phyloP scores from a whole-genome alignment of 2,329 filamentous ascomycete genomes.

The Phialophora expanda region DNA sequence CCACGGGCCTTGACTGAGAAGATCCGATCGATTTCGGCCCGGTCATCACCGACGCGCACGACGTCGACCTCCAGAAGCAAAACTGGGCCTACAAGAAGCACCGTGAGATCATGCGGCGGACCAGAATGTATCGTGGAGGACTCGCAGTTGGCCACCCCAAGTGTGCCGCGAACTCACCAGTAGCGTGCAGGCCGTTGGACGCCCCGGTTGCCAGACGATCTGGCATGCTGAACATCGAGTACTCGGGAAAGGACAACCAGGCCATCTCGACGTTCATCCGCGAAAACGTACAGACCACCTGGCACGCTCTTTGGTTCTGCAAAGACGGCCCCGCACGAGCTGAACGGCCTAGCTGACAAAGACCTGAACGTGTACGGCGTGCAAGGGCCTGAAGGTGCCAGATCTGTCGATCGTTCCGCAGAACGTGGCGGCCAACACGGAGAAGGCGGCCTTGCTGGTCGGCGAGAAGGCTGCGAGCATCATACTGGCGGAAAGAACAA shows the following conservation, averaged over 20 bases:
- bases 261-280: constrained; percentile 48
- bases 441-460: constrained; percentile 1
- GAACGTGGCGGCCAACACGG: background rate
- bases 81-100: constrained; percentile 69
- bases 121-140: constrained; percentile 56
- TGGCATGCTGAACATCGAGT: constrained; percentile 51
- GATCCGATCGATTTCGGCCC: constrained; percentile 61
- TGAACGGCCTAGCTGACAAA: background rate
- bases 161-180: constrained; percentile 54
- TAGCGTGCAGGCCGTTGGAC: constrained; percentile 34
- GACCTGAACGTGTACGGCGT: constrained; percentile 6
- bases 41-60: constrained; percentile 60
- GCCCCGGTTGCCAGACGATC: constrained; percentile 34
- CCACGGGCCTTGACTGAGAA: constrained; percentile 50
- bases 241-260: constrained; percentile 56
- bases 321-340: background rate
- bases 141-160: constrained; percentile 46
- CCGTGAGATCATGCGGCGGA: constrained; percentile 65
- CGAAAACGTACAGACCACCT: constrained; percentile 24
- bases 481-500: background rate
- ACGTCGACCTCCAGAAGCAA: constrained; percentile 64
- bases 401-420: background rate
- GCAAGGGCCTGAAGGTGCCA: background rate
- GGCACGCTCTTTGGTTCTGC: constrained; percentile 41
- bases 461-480: constrained; percentile 7